Evolutionary conservation across 805 yeast species (phyloP).

Genomic region (Zygosaccharomyces bailii): DNA sequence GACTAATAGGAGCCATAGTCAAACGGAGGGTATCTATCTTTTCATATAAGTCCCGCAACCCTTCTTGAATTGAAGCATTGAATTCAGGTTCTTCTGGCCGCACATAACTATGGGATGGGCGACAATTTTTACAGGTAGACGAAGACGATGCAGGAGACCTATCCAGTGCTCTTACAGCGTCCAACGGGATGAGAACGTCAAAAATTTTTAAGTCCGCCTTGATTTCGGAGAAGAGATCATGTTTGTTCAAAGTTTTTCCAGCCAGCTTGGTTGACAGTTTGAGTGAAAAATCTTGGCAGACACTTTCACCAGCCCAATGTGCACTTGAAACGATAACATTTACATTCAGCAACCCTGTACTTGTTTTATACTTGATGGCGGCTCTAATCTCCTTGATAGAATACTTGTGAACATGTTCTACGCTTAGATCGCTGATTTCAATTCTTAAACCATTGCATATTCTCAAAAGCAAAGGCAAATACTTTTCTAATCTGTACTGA

Average conservation of each 20-base stretch:
- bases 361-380: background rate
- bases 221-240: background rate
- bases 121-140: background rate
- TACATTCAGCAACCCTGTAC: background rate
- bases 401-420: no score
- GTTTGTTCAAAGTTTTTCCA: background rate
- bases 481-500: background rate
- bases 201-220: slow-evolving; percentile 1
- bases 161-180: background rate
- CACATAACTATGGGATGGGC: background rate
- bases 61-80: slow-evolving; percentile 2
- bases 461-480: background rate
- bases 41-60: background rate
- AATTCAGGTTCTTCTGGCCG: background rate
- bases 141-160: background rate
- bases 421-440: no score
- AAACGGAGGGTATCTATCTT: slow-evolving; percentile 9
- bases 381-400: slow-evolving; percentile 2
- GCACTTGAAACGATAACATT: background rate
- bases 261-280: background rate
- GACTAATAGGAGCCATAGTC: slow-evolving; percentile 14
- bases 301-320: background rate
- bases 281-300: slow-evolving; percentile 3
- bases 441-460: slow-evolving; percentile 8
- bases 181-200: slow-evolving; percentile 4